A percentile compares a stretch with the other conserved stretches of the same genome.
Conservation (phyloP, 805 yeast species). For the Metschnikowia koreensis region DNA sequence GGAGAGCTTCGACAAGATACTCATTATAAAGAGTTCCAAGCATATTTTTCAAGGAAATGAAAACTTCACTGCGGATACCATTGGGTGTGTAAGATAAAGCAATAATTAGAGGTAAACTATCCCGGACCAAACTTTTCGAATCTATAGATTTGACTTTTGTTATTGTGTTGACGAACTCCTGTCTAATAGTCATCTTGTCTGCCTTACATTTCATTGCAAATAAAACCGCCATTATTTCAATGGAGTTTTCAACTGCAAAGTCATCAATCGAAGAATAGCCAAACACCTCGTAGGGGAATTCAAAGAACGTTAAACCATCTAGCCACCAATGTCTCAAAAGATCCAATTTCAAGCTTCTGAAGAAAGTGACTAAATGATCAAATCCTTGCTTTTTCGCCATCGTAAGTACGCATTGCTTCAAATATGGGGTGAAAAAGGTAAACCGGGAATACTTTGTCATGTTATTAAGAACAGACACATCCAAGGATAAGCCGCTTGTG, state of each 20-base stretch:
- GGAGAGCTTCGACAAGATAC: constrained; percentile 25
- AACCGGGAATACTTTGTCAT: constrained; percentile 41
- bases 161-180: constrained; percentile 2
- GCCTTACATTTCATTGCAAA: constrained; percentile 22
- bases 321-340: constrained; percentile 46
- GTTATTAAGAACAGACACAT: constrained; percentile 38
- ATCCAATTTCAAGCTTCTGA: constrained; percentile 30
- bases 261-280: constrained; percentile 29
- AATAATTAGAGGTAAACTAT: constrained; percentile 38
- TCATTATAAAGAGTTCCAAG: constrained; percentile 22
- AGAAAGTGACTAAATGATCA: constrained; percentile 20
- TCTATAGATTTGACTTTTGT: constrained; percentile 16
- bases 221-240: constrained; percentile 39
- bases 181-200: not conserved
- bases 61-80: constrained; percentile 37
- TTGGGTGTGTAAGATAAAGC: constrained; percentile 43
- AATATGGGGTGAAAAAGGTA: constrained; percentile 28
- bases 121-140: constrained; percentile 22
- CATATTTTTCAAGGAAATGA: constrained; percentile 13
- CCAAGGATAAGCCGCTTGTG: constrained; percentile 26
- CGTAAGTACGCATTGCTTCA: constrained; percentile 23
- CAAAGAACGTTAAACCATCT: constrained; percentile 25
- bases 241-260: constrained; percentile 34
- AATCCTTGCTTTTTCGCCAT: constrained; percentile 22
- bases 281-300: constrained; percentile 43